Evolutionary conservation across 2,329 filamentous ascomycete species (phyloP).

Genomic region (Stemphylium lycopersici): DNA sequence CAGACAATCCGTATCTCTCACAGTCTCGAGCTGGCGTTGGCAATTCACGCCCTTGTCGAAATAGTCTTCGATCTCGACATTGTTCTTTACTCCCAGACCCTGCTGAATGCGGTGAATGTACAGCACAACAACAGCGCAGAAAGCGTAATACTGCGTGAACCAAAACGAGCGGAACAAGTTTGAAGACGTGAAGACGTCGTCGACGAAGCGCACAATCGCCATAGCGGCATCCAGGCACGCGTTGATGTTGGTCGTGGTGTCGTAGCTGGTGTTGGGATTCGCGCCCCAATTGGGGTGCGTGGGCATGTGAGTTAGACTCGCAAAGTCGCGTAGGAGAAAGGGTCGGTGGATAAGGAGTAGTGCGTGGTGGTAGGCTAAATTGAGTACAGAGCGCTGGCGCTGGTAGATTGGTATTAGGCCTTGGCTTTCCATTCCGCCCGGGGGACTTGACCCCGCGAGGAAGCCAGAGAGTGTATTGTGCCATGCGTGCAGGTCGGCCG

Average conservation of each 20-base stretch:
- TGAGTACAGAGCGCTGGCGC: conserved; percentile 60
- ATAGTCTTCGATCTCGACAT: conserved; percentile 56
- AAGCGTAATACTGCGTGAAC: conserved; percentile 61
- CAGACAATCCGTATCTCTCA: conserved; percentile 43
- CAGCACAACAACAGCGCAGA: conserved; percentile 60
- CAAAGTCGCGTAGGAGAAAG: conserved; percentile 57
- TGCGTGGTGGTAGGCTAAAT: conserved; percentile 62
- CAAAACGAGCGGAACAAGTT: conserved; percentile 57
- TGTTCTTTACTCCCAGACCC: conserved; percentile 51
- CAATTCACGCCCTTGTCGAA: conserved; percentile 53
- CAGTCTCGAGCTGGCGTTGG: conserved; percentile 44
- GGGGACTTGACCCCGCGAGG: conserved; percentile 49
- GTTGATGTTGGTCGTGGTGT: conserved; percentile 45
- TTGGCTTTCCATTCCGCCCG: conserved; percentile 47
- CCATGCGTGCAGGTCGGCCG: conserved; percentile 53
- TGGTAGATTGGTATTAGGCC: conserved; percentile 58
- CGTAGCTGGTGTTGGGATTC: conserved; percentile 12
- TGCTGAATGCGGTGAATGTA: conserved; percentile 62
- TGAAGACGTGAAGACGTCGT: conserved; percentile 49
- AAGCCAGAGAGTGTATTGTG: conserved; percentile 54
- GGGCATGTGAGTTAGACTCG: conserved; percentile 41
- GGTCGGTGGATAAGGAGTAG: conserved; percentile 63
- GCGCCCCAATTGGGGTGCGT: conserved; percentile 25
- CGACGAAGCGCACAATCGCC: conserved; percentile 53
- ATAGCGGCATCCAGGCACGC: conserved; percentile 58